Percentiles rank a stretch among this genome's conserved stretches.
phyloP scores from a whole-genome alignment of 2,329 filamentous ascomycete species.

The Laburnicola sp. region DNA sequence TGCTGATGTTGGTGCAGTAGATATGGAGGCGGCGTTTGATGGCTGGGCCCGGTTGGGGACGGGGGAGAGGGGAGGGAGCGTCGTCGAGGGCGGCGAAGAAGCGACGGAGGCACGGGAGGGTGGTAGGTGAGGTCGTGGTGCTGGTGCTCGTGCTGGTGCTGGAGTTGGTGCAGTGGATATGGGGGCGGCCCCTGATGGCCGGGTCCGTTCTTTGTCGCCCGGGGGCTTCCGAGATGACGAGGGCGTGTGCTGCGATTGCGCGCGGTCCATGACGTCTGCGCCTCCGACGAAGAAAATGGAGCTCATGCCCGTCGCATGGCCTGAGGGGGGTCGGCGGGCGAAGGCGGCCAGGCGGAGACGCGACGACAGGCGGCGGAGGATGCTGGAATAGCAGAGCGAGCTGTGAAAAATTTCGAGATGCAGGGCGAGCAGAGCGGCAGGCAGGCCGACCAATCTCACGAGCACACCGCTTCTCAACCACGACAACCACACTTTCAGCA shows the following conservation, averaged over 20 bases:
- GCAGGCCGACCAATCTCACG: slow-evolving; percentile 31
- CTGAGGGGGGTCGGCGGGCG: slow-evolving; percentile 25
- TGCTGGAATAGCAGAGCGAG: slow-evolving; percentile 34
- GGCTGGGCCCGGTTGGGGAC: too few relatives aligned
- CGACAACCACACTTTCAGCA: slow-evolving; percentile 37
- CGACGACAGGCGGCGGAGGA: slow-evolving; percentile 41
- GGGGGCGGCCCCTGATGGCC: slow-evolving; percentile 21
- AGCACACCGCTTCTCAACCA: slow-evolving; percentile 30
- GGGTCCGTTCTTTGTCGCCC: slow-evolving; percentile 29
- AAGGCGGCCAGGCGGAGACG: slow-evolving; percentile 31
- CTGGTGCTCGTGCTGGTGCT: too few relatives aligned
- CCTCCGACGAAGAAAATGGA: slow-evolving; percentile 25
- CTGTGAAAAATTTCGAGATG: slow-evolving; percentile 36
- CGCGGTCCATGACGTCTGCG: slow-evolving; percentile 34
- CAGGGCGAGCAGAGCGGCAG: slow-evolving; percentile 33
- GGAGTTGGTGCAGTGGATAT: slow-evolving; percentile 1
- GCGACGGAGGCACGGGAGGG: too few relatives aligned
- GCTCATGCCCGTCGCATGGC: slow-evolving; percentile 26
- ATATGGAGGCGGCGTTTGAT: too few relatives aligned
- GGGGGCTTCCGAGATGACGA: slow-evolving; percentile 27
- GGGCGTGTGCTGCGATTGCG: slow-evolving; percentile 26
- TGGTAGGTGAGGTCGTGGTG: too few relatives aligned
- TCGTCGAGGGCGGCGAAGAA: too few relatives aligned
- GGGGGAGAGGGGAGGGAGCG: too few relatives aligned
- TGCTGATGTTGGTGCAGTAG: too few relatives aligned